A percentile compares a stretch with the other conserved stretches of the same genome.
Conservation (phyloP, 2,329 filamentous ascomycete genomes). For the Venturiaceae sp. region DNA sequence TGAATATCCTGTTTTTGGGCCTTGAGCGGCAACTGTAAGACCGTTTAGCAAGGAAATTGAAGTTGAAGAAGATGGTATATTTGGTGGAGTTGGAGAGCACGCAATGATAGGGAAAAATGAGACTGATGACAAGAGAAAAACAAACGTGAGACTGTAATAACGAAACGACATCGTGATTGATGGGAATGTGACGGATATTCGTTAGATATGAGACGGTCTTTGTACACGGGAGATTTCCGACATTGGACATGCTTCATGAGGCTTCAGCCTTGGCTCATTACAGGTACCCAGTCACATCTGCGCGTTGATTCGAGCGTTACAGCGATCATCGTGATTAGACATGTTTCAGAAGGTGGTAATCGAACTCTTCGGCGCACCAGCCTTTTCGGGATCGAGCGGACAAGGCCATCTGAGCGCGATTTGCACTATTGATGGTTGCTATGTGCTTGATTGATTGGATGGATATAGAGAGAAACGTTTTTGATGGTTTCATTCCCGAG, state of each 20-base stretch:
- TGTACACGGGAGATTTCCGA: neutral
- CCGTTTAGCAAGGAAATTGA: constrained; percentile 49
- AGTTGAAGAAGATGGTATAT: constrained; percentile 49
- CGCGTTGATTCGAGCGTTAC: neutral
- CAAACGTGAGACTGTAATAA: neutral
- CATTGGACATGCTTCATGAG: neutral
- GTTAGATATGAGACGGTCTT: neutral
- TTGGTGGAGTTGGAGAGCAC: constrained; percentile 37
- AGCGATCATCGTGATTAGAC: neutral
- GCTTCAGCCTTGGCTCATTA: neutral
- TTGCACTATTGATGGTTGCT: neutral
- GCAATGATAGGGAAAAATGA: neutral
- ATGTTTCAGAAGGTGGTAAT: neutral
- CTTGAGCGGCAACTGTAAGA: constrained; percentile 48
- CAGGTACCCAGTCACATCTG: neutral
- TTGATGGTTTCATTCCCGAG: too few species aligned
- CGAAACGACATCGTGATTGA: neutral
- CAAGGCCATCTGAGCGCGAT: neutral
- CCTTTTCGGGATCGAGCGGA: neutral
- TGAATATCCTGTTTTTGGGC: constrained; percentile 48
- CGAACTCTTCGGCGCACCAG: neutral
- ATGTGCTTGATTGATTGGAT: neutral
- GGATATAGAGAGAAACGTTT: neutral
- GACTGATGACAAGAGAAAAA: neutral
- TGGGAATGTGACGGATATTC: neutral